phyloP scores from a whole-genome alignment of 2,329 filamentous ascomycete species.

The Hymenoscyphus albidus region DNA sequence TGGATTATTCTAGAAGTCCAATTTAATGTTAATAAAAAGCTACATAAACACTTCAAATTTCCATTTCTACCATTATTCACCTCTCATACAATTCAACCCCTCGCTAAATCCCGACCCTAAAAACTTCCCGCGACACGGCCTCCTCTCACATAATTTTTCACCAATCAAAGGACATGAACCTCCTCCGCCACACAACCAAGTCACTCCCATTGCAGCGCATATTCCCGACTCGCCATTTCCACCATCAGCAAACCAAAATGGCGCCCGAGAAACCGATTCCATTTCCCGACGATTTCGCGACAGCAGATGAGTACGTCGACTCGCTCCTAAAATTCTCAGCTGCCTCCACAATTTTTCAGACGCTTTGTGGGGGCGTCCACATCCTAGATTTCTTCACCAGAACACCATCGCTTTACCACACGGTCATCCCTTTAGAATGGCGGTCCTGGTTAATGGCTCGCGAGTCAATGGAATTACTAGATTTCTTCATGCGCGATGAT shows the following conservation, averaged over 20 bases:
- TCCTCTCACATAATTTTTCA: background rate
- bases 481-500: slow-evolving; percentile 77
- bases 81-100: background rate
- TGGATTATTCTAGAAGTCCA: too few species aligned
- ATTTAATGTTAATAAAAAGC: too few species aligned
- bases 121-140: slow-evolving; percentile 4
- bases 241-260: slow-evolving; percentile 22
- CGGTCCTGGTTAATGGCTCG: slow-evolving; percentile 68
- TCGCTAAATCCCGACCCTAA: background rate
- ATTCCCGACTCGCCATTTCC: background rate
- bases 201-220: background rate
- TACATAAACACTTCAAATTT: too few species aligned
- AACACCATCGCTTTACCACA: slow-evolving; percentile 76
- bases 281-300: slow-evolving; percentile 49
- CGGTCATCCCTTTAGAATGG: slow-evolving; percentile 76
- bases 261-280: slow-evolving; percentile 29
- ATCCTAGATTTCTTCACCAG: slow-evolving; percentile 94
- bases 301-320: slow-evolving; percentile 72
- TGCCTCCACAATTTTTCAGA: slow-evolving; percentile 72
- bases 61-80: too few species aligned
- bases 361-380: slow-evolving; percentile 94
- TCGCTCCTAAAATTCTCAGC: slow-evolving; percentile 73
- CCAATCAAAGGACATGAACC: slow-evolving; percentile 9
- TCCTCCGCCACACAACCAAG: slow-evolving; percentile 3
- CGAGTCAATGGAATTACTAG: slow-evolving; percentile 71